A percentile compares a stretch with the other conserved stretches of the same genome.
phyloP scores from a whole-genome alignment of 768 basidiomycete genomes.

The Russula earlei region DNA sequence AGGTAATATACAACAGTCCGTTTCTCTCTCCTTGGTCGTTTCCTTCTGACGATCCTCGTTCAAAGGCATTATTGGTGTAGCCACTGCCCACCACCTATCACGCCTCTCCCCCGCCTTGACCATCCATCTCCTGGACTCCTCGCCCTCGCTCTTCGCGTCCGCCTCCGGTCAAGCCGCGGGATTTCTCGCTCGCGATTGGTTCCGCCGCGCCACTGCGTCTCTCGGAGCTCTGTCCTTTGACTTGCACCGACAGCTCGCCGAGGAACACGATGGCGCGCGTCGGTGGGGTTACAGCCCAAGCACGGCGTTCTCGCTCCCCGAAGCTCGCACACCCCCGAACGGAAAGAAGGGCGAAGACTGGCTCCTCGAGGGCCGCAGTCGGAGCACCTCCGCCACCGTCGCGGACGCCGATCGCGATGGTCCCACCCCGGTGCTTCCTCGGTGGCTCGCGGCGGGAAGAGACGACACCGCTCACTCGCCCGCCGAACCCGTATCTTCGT shows the following conservation, averaged over 20 bases:
- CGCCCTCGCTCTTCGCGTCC: slow-evolving; percentile 18
- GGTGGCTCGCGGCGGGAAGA: slow-evolving; percentile 2
- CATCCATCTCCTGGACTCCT: slow-evolving; percentile 36
- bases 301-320: too few species aligned
- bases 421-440: too few species aligned
- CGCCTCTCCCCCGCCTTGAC: background rate
- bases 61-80: slow-evolving; percentile 34
- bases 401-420: background rate
- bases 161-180: slow-evolving; percentile 13
- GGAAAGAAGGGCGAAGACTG: too few species aligned
- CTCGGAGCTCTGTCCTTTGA: background rate
- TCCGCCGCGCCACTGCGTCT: slow-evolving; percentile 9
- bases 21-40: background rate
- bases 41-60: background rate
- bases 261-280: too few species aligned
- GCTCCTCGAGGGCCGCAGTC: too few species aligned
- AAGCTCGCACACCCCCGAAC: too few species aligned
- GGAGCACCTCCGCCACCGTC: slow-evolving; percentile 3
- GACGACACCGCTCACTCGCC: background rate
- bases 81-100: too few species aligned
- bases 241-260: slow-evolving; percentile 30
- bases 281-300: too few species aligned
- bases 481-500: slow-evolving; percentile 22
- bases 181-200: slow-evolving; percentile 35
- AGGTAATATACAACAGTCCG: slow-evolving; percentile 15